phyloP scores from a whole-genome alignment of 2,329 filamentous ascomycete species.

The Aureobasidium sp. region DNA sequence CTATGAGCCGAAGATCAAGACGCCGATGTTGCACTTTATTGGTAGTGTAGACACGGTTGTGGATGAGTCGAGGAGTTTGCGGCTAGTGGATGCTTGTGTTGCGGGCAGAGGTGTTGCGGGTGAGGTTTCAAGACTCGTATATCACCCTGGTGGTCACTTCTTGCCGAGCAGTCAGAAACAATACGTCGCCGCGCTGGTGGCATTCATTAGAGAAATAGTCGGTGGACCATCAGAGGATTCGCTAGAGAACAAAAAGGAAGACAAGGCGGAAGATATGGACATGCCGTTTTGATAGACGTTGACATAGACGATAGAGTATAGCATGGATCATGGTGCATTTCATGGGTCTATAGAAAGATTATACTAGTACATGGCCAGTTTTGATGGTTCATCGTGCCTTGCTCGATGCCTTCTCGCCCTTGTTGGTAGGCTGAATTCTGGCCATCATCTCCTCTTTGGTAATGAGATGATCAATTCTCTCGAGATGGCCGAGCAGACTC shows the following conservation, averaged over 20 bases:
- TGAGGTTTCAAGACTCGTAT: conserved; percentile 54
- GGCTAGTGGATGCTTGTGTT: conserved; percentile 71
- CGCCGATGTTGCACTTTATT: conserved; percentile 83
- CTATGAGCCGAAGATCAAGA: conserved; percentile 79
- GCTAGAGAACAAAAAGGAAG: conserved; percentile 49
- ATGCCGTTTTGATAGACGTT: conserved; percentile 64
- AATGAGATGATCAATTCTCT: conserved; percentile 97
- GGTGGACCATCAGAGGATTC: conserved; percentile 39
- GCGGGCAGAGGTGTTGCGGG: conserved; percentile 34
- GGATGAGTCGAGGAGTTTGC: conserved; percentile 75
- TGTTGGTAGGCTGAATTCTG: conserved; percentile 78
- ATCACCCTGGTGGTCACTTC: conserved; percentile 92
- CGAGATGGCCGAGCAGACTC: conserved; percentile 84
- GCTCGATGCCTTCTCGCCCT: conserved; percentile 45
- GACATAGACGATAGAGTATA: not conserved
- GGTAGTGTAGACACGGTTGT: conserved; percentile 91
- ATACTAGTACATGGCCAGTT: conserved; percentile 17
- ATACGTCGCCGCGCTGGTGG: conserved; percentile 79
- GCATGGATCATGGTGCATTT: conserved; percentile 21
- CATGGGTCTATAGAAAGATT: conserved; percentile 16
- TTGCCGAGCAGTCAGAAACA: conserved; percentile 82
- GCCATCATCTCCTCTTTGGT: conserved; percentile 99
- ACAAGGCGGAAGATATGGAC: conserved; percentile 73
- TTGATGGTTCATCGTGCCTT: conserved; percentile 35
- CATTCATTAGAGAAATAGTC: conserved; percentile 69